A percentile compares a stretch with the other conserved stretches of the same genome.
Conservation (phyloP, 805 yeast genomes). For the Suhomyces pyralidae region DNA sequence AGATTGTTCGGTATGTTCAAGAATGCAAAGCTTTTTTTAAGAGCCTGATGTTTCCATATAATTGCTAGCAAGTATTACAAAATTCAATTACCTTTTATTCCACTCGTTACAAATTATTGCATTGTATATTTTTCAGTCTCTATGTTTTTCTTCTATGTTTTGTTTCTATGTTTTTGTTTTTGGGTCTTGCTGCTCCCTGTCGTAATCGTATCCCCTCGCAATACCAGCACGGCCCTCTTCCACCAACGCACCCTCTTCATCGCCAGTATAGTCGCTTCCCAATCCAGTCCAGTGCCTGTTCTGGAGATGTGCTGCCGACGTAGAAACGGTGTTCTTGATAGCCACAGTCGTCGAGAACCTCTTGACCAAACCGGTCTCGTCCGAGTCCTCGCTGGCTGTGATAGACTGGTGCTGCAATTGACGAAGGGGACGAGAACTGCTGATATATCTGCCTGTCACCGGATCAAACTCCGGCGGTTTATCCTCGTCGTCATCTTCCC, state of each 20-base stretch:
- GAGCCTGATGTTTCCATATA: too few species aligned
- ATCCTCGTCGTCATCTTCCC: conserved; percentile 29
- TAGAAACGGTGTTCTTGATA: conserved; percentile 77
- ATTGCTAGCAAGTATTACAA: too few species aligned
- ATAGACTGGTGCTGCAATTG: conserved; percentile 62
- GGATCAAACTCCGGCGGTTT: conserved; percentile 85
- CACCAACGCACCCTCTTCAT: conserved; percentile 66
- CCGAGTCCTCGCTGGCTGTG: conserved; percentile 35
- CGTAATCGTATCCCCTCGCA: conserved; percentile 76
- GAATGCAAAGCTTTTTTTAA: too few species aligned
- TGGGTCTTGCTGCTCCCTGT: conserved; percentile 15
- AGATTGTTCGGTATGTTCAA: too few species aligned
- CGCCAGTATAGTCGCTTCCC: conserved; percentile 69
- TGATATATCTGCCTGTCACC: conserved; percentile 74
- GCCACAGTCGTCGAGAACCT: conserved; percentile 58
- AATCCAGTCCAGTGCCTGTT: conserved; percentile 81
- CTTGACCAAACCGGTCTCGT: conserved; percentile 45
- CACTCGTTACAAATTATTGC: too few species aligned
- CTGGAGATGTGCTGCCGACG: conserved; percentile 78
- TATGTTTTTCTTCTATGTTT: too few species aligned
- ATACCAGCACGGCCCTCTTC: conserved; percentile 86
- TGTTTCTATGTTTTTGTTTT: too few species aligned
- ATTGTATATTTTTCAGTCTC: too few species aligned
- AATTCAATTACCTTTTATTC: too few species aligned
- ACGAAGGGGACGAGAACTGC: conserved; percentile 74